These are phyloP conservation scores for Trichoderma sp. DNA, from an alignment of 2,329 filamentous ascomycete species.

Conservation along the genomic window DNA sequence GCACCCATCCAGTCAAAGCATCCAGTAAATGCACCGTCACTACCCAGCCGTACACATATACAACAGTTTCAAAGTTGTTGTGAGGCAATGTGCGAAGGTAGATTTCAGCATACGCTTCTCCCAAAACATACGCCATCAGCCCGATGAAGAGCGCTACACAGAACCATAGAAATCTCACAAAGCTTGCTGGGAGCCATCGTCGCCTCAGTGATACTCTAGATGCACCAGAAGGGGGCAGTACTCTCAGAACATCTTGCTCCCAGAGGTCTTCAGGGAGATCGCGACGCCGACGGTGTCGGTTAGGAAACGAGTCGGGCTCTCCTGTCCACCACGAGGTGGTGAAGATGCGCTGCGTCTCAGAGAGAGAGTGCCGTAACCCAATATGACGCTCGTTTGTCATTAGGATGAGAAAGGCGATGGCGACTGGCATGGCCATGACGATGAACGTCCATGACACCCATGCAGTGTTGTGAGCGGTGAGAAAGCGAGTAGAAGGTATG, in stretches of 20 bases:
- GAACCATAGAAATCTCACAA: slow-evolving; percentile 70
- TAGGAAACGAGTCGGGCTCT: slow-evolving; percentile 51
- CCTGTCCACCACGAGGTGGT: slow-evolving; percentile 67
- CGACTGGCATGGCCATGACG: slow-evolving; percentile 69
- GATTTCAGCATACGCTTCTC: slow-evolving; percentile 69
- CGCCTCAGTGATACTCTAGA: slow-evolving; percentile 47
- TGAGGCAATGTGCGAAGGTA: slow-evolving; percentile 68
- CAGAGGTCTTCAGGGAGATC: slow-evolving; percentile 40
- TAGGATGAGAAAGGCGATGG: slow-evolving; percentile 64
- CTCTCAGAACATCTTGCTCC: slow-evolving; percentile 39
- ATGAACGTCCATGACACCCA: slow-evolving; percentile 72
- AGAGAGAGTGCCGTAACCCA: slow-evolving; percentile 59
- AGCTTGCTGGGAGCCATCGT: slow-evolving; percentile 64
- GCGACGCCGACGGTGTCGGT: slow-evolving; percentile 46
- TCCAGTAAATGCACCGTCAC: slow-evolving; percentile 66
- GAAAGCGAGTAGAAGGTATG: slow-evolving; percentile 51
- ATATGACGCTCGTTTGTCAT: slow-evolving; percentile 65
- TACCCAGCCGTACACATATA: slow-evolving; percentile 72
- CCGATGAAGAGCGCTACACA: slow-evolving; percentile 63
- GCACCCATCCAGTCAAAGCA: slow-evolving; percentile 65
- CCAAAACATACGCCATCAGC: slow-evolving; percentile 66
- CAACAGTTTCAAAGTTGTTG: slow-evolving; percentile 64
- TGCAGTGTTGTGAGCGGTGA: slow-evolving; percentile 64
- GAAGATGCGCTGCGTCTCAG: slow-evolving; percentile 68
- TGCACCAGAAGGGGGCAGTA: slow-evolving; percentile 30